Evolutionary conservation across 306 rosid species (phyloP).

Genomic region (Lathyrus oleraceus): DNA sequence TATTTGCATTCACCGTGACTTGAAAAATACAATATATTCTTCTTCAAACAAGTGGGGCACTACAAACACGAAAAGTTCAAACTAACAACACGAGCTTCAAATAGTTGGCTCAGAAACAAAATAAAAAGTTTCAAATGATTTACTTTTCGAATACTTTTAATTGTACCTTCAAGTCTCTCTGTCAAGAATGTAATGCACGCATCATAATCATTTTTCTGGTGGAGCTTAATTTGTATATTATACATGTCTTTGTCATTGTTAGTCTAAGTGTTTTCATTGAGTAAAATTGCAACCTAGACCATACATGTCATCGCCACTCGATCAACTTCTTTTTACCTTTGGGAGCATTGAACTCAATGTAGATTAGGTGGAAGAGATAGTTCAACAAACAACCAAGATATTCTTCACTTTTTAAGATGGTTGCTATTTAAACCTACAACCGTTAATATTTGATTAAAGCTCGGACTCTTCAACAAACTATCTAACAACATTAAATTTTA

Average conservation of each 20-base stretch:
- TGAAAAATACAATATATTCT: not conserved
- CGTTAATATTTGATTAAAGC: too few species aligned
- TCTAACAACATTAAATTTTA: too few species aligned
- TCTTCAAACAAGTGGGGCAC: slow-evolving; percentile 17
- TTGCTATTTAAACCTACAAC: too few species aligned
- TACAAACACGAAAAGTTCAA: not conserved
- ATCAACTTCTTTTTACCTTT: not conserved
- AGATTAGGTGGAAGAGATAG: not conserved
- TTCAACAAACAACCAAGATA: not conserved
- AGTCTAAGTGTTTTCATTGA: not conserved
- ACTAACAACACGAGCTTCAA: not conserved
- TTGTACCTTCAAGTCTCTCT: not conserved
- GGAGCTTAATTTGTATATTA: not conserved
- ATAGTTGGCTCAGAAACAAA: not conserved
- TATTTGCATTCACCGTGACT: not conserved
- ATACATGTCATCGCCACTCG: not conserved
- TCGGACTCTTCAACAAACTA: too few species aligned
- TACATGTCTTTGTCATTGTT: not conserved
- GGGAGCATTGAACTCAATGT: not conserved
- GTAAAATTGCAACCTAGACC: not conserved
- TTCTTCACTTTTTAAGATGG: not conserved
- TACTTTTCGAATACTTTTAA: not conserved
- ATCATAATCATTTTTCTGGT: not conserved
- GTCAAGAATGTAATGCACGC: not conserved
- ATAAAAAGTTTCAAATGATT: not conserved